A percentile compares a stretch with the other conserved stretches of the same genome.
These are phyloP conservation scores for Cymbopogon flexuosus DNA, from an alignment of 202 grass and related monocot species.

Conservation along the genomic window DNA sequence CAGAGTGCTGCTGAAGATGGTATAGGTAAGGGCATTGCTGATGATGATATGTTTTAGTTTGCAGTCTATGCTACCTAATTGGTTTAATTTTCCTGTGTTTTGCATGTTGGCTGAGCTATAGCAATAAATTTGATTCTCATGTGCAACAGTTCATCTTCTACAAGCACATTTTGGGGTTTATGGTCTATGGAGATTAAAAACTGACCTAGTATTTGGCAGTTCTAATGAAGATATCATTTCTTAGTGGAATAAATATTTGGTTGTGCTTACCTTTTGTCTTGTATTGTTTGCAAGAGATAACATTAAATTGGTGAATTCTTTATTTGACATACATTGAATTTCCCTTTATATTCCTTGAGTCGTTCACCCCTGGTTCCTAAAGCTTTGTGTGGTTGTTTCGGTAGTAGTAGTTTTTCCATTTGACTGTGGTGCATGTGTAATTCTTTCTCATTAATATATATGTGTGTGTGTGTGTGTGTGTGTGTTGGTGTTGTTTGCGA, in stretches of 20 bases:
- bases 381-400: neutral
- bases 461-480: neutral
- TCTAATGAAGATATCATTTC: constrained; percentile 3
- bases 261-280: neutral
- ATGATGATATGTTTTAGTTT: neutral
- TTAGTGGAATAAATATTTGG: neutral
- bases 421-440: neutral
- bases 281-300: constrained; percentile 4
- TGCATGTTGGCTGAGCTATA: neutral
- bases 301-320: neutral
- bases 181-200: neutral
- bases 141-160: neutral
- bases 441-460: neutral
- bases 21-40: constrained; percentile 58
- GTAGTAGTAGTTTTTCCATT: neutral
- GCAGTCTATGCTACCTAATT: constrained; percentile 12
- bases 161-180: neutral
- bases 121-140: neutral
- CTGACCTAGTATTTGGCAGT: neutral
- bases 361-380: neutral
- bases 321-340: constrained; percentile 4
- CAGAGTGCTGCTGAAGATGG: constrained; percentile 99
- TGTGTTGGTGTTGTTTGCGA: neutral
- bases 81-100: constrained; percentile 1
- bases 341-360: neutral